These are phyloP conservation scores for Thermothelomyces thermophilus DNA, from an alignment of 2,329 filamentous ascomycete species.

Conservation along the genomic window DNA sequence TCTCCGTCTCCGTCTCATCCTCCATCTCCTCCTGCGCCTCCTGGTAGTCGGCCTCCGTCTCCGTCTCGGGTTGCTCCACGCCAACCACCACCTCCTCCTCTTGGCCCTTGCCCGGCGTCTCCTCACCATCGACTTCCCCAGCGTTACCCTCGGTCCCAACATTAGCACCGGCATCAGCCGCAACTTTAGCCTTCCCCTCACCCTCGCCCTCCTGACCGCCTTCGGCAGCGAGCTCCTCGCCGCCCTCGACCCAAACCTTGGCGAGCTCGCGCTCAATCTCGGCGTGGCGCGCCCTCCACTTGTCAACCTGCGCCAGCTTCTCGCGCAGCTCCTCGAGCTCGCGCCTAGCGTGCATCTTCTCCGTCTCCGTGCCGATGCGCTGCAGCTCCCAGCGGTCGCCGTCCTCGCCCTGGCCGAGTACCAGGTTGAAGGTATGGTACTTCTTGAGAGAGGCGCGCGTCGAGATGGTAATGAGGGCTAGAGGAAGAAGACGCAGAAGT, in stretches of 20 bases:
- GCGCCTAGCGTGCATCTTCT: conserved; percentile 89
- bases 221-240: conserved; percentile 29
- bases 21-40: conserved; percentile 17
- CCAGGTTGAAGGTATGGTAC: conserved; percentile 89
- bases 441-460: conserved; percentile 91
- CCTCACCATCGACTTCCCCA: background rate
- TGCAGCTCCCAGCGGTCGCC: conserved; percentile 91
- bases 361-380: conserved; percentile 84
- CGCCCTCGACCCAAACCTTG: conserved; percentile 52
- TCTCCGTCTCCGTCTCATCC: conserved; percentile 15
- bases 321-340: conserved; percentile 81
- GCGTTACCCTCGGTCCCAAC: background rate
- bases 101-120: background rate
- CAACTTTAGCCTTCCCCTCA: background rate
- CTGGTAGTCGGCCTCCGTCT: conserved; percentile 19
- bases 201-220: background rate
- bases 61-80: background rate
- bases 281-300: conserved; percentile 69
- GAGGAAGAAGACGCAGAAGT: background rate
- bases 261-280: conserved; percentile 80
- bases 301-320: conserved; percentile 70
- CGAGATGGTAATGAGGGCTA: conserved; percentile 91
- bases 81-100: background rate
- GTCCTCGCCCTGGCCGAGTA: conserved; percentile 70
- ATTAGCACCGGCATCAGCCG: background rate